Evolutionary conservation across 345 rosid species (phyloP), one percentile per base, ranked within the genome.

Genomic region (Excoecaria cochinchinensis): DNA sequence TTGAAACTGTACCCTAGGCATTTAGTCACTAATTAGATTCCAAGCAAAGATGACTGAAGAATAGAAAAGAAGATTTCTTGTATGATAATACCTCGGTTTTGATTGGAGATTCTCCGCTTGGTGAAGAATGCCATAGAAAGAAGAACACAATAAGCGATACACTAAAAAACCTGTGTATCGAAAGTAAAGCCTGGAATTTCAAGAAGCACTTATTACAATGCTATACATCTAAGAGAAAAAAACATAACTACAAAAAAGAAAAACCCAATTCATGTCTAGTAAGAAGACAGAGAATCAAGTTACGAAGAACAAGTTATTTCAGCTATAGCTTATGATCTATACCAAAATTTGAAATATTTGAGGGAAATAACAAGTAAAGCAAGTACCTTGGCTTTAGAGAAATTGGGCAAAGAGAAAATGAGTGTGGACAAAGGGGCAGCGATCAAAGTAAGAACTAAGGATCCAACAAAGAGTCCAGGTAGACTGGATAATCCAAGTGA

Each of bases 81-180:
- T 11, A 22, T 47, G 3, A 52, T 7, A 69, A 25, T 69, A 94
- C 97, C 91, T 89, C 84, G 61, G 86, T 40, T 39, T 69, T 79
- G 51, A 79, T 76, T n/a, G 79, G 74, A n/a, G 83, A 68, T 85
- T 77, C 46, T 72, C 84, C 92, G 2, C 72, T 72, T 0, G 97
- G 84, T 9, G 98, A 92, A 56, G 86, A 82, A 9, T 78, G 88
- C 97, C 97, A 94, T 53, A 94, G 86, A 78, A 90, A 42, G 77
- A 90, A 92, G 83, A 93, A 91, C 24, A 89, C 74, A 74, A 90
- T 85, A 56, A 92, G 93, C 5, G 97, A 90, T 42, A 91, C 71
- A 81, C 98, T 89, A 87, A 94, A 94, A 85, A 94, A 92, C 81
- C 98, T 90, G 86, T 90, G 97, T 84, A 94, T 90, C 77, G 89